Evolutionary conservation across 805 yeast genomes (phyloP).

Genomic region (Debaryomyces hansenii): DNA sequence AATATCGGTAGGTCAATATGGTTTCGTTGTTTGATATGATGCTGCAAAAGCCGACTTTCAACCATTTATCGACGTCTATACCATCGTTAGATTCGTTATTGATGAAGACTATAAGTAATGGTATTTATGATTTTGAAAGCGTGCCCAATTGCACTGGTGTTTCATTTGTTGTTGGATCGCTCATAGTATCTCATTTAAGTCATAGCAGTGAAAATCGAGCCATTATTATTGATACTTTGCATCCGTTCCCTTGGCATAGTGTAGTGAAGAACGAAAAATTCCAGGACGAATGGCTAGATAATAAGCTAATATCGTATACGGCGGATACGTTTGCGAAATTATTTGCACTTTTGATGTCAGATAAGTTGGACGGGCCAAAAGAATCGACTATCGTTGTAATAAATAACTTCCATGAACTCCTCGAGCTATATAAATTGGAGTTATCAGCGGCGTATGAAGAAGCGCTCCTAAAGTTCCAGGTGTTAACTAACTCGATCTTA

Average conservation of each 20-base stretch:
- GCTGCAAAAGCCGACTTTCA: slow-evolving; percentile 23
- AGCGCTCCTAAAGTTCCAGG: slow-evolving; percentile 29
- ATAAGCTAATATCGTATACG: slow-evolving; percentile 12
- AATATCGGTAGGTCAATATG: slow-evolving; percentile 16
- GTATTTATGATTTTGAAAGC: slow-evolving; percentile 37
- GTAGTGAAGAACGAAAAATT: slow-evolving; percentile 20
- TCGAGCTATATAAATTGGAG: slow-evolving; percentile 36
- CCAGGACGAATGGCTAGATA: slow-evolving; percentile 18
- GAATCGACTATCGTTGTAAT: slow-evolving; percentile 22
- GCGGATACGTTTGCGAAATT: slow-evolving; percentile 29
- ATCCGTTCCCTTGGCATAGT: slow-evolving; percentile 28
- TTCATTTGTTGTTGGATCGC: slow-evolving; percentile 18
- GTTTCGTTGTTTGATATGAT: slow-evolving; percentile 32
- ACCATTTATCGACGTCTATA: slow-evolving; percentile 27
- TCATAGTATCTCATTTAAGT: slow-evolving; percentile 29
- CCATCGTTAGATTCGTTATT: slow-evolving; percentile 28
- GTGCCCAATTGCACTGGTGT: slow-evolving; percentile 30
- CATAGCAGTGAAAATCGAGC: slow-evolving; percentile 14
- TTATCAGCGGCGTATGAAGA: slow-evolving; percentile 34
- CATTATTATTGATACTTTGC: slow-evolving; percentile 30
- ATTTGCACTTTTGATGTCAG: slow-evolving; percentile 17
- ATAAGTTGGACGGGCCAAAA: slow-evolving; percentile 6
- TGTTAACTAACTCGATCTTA: slow-evolving; percentile 21
- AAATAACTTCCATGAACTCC: slow-evolving; percentile 33
- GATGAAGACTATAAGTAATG: slow-evolving; percentile 12